Base-by-base conservation (phyloP, 2,329 filamentous ascomycete species). In the Annulohypoxylon truncatum region DNA sequence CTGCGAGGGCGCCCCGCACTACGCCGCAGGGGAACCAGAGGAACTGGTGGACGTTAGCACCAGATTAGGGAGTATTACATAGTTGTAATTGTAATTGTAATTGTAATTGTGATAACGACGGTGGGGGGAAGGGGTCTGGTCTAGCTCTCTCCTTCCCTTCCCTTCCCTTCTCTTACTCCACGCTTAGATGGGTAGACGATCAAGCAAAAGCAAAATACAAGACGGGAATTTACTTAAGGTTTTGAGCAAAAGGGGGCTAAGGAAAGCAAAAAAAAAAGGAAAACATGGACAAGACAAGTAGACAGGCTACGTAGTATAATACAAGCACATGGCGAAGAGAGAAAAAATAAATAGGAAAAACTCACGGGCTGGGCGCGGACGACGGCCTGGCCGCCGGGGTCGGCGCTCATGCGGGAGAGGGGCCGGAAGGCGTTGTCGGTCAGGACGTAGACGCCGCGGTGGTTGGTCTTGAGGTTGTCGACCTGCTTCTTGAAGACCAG, bases 381-480 rank as follows among this genome's bases (percentile, higher is more conserved):
- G 51, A 94, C 86, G 13, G 91, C 92, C 76, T 93, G 90, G 9
- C 90, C 89, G 40, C 90, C 88, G 15, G 88, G 84, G 73, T 95
- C 91, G 70, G 94, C 92, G 75, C 92, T 95, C 94, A 98, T 97
- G 51, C 94, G 87, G 33, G 89, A 87, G 71, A 99, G 90, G 0
- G 95, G 94, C 51, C 93, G 90, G 82, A 99, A 99, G 8, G 90
- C 84, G 77, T 94, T 94, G 80, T 99, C 96, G 12, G 95, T 98
- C 55, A 99, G 83, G 44, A 99, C 96, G 79, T 97, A 99, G 72
- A 98, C 94, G 53, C 96, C 96, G 73, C 96, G 85, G 78, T 99
- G 96, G 77, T 99, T 99, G 7, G 96, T 99, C 82, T 99, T 99
- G 48, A 99, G 85, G 78, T 99, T 99, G 80, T 99, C 96, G 76